A percentile compares a stretch with the other conserved stretches of the same genome.
Conservation (phyloP, 2,329 filamentous ascomycete species). For the Colletotrichum endophyticum region DNA sequence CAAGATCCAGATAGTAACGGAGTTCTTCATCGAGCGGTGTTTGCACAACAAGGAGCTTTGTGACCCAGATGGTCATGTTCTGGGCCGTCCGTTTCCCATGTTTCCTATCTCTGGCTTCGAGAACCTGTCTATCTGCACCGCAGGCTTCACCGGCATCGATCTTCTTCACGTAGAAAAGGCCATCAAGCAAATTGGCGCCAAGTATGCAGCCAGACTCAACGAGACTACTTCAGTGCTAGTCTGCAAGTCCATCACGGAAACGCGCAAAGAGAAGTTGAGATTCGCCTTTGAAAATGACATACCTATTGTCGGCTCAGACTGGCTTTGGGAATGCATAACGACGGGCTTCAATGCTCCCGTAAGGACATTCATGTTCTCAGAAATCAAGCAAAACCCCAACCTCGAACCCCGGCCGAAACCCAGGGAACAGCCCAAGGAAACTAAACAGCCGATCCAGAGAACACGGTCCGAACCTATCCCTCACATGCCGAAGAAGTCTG, state of each 20-base stretch:
- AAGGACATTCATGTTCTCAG: conserved; percentile 51
- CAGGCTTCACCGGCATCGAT: conserved; percentile 84
- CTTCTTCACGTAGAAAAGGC: conserved; percentile 83
- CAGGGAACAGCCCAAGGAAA: background rate
- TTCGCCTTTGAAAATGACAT: conserved; percentile 78
- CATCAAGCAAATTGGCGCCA: conserved; percentile 77
- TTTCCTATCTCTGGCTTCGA: conserved; percentile 75
- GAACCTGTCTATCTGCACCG: conserved; percentile 76
- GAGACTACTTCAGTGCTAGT: conserved; percentile 77
- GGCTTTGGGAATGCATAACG: conserved; percentile 84
- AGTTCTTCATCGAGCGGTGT: conserved; percentile 93
- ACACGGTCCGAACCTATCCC: conserved; percentile 11
- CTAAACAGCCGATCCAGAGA: conserved; percentile 13
- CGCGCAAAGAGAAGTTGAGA: conserved; percentile 78
- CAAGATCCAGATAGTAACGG: conserved; percentile 68
- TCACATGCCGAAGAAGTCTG: conserved; percentile 2
- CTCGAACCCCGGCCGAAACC: conserved; percentile 3
- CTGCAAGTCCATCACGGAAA: conserved; percentile 62
- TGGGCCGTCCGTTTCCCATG: conserved; percentile 77
- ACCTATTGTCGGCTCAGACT: conserved; percentile 79
- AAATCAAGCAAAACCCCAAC: conserved; percentile 35
- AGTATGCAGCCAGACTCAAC: conserved; percentile 79
- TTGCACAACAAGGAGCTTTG: conserved; percentile 77
- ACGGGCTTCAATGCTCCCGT: conserved; percentile 54
- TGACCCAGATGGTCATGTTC: conserved; percentile 70